A percentile compares a stretch with the other conserved stretches of the same genome.
phyloP scores from a whole-genome alignment of 1,284 basidiomycete species.

The Trametes pubescens region DNA sequence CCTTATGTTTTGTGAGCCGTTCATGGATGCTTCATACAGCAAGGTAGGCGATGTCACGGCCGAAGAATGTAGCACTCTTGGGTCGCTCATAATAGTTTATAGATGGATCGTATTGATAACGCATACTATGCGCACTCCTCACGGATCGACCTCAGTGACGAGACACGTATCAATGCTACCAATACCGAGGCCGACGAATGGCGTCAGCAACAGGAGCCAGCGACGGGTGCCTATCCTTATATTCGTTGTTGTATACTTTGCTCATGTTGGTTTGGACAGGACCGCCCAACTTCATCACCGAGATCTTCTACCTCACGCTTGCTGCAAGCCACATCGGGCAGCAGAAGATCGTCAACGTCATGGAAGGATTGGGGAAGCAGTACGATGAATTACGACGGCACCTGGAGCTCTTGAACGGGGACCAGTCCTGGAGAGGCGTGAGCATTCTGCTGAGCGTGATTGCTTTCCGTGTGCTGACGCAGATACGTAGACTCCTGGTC shows the following conservation, averaged over 20 bases:
- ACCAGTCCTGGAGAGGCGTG: constrained; percentile 82
- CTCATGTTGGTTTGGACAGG: constrained; percentile 42
- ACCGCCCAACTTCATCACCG: constrained; percentile 92
- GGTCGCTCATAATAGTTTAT: not conserved
- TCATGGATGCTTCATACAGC: constrained; percentile 91
- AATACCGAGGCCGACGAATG: constrained; percentile 84
- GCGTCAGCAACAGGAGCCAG: constrained; percentile 59
- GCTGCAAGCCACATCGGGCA: constrained; percentile 90
- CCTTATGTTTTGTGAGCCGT: constrained; percentile 92
- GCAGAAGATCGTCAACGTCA: constrained; percentile 80
- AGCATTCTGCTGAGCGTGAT: constrained; percentile 38
- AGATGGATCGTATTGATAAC: constrained; percentile 94
- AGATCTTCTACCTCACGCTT: constrained; percentile 90
- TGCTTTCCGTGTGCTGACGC: not conserved
- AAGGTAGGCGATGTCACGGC: constrained; percentile 63
- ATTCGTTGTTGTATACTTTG: not conserved
- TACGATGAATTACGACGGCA: constrained; percentile 82
- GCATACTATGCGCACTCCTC: constrained; percentile 79
- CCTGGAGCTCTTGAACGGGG: constrained; percentile 79
- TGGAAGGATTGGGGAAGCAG: constrained; percentile 76
- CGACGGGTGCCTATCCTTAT: constrained; percentile 48
- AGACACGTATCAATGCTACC: constrained; percentile 92
- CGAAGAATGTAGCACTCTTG: not conserved
- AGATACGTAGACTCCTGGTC: constrained; percentile 62
- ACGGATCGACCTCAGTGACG: constrained; percentile 82